A percentile compares a stretch with the other conserved stretches of the same genome.
Conservation (phyloP, 75 land plant genomes). For the Adiantum capillusveneris region DNA sequence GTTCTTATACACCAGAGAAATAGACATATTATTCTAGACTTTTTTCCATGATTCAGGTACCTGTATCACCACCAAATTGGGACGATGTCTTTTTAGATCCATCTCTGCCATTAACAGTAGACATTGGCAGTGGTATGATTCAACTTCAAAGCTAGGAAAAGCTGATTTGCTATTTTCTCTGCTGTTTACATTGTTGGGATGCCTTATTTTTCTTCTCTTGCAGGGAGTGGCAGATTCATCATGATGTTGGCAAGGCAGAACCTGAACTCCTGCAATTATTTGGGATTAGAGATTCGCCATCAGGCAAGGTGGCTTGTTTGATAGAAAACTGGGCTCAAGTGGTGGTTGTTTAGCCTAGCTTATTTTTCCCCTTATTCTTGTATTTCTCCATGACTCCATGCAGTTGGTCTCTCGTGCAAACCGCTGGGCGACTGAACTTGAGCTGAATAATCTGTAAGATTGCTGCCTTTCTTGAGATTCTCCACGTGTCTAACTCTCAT, state of each 20-base stretch:
- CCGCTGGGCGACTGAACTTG: slow-evolving; percentile 71
- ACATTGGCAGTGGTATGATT: slow-evolving; percentile 73
- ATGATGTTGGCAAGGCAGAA: slow-evolving; percentile 73
- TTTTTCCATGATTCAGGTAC: slow-evolving; percentile 28
- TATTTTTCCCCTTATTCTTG: neutral
- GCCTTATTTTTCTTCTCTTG: neutral
- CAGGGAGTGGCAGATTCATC: slow-evolving; percentile 92
- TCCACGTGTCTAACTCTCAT: too few relatives aligned
- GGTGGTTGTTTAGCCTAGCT: too few relatives aligned
- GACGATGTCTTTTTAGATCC: slow-evolving; percentile 51
- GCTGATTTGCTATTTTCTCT: neutral
- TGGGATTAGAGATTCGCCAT: slow-evolving; percentile 88
- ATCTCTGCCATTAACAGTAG: slow-evolving; percentile 67
- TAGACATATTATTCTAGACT: too few relatives aligned
- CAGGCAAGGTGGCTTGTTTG: slow-evolving; percentile 34
- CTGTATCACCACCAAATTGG: slow-evolving; percentile 61
- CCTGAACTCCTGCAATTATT: slow-evolving; percentile 43
- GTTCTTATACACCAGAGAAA: too few relatives aligned
- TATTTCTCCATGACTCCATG: too few relatives aligned
- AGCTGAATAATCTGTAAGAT: slow-evolving; percentile 63
- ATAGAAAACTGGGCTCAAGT: too few relatives aligned
- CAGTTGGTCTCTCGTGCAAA: slow-evolving; percentile 77
- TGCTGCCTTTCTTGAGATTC: too few relatives aligned
- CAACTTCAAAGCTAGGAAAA: neutral
- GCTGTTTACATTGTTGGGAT: neutral